Percentiles rank a stretch among this genome's conserved stretches.
Conservation (phyloP, 768 basidiomycete genomes). For the Kwoniella dendrophila region DNA sequence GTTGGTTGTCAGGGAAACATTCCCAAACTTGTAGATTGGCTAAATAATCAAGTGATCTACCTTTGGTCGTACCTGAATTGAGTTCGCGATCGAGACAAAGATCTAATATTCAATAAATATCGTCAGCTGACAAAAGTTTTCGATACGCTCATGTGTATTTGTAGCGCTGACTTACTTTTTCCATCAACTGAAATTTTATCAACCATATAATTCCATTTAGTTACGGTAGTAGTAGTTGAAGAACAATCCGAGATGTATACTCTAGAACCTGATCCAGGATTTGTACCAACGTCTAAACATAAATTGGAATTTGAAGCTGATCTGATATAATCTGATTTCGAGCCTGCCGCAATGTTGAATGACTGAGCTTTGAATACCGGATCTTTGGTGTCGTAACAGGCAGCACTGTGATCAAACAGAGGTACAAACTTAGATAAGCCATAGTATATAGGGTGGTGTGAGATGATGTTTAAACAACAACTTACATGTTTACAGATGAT, state of each 20-base stretch:
- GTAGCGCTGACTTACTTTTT: constrained; percentile 7
- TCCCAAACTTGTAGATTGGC: constrained; percentile 10
- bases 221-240: neutral
- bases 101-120: neutral
- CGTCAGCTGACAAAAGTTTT: too few relatives aligned
- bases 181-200: constrained; percentile 15
- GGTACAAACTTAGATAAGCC: neutral
- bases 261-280: constrained; percentile 11
- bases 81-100: constrained; percentile 13
- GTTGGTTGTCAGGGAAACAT: constrained; percentile 15
- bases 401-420: neutral
- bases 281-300: constrained; percentile 17
- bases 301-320: constrained; percentile 7
- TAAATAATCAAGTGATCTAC: neutral
- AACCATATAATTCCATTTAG: constrained; percentile 17
- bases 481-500: constrained; percentile 7
- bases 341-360: constrained; percentile 13
- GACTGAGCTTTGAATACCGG: constrained; percentile 9
- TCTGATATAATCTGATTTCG: neutral
- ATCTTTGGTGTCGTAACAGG: constrained; percentile 10
- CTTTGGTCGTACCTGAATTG: neutral
- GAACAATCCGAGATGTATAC: constrained; percentile 1
- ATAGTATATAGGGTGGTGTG: neutral
- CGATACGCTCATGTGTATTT: too few relatives aligned
- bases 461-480: neutral